phyloP scores from a whole-genome alignment of 148 eudicot species.

The Oxyria digyna region DNA sequence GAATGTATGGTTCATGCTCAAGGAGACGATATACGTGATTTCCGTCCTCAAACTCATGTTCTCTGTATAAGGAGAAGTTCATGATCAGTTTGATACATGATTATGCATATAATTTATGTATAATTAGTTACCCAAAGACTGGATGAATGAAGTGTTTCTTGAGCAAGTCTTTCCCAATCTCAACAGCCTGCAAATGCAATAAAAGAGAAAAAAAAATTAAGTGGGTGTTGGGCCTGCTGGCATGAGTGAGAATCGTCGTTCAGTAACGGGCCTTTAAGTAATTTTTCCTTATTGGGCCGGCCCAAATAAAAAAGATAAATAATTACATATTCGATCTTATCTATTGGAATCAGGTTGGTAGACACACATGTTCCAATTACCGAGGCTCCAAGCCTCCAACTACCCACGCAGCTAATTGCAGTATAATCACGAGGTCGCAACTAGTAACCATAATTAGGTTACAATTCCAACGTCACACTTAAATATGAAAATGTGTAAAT shows the following conservation, averaged over 20 bases:
- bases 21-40: slow-evolving; percentile 61
- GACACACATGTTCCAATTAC: background rate
- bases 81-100: background rate
- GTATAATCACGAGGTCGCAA: background rate
- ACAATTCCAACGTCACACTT: background rate
- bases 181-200: slow-evolving; percentile 80
- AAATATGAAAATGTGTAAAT: too few relatives aligned
- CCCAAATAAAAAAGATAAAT: background rate
- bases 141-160: slow-evolving; percentile 80
- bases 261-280: background rate
- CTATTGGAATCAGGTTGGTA: background rate
- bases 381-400: background rate
- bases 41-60: slow-evolving; percentile 64
- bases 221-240: too few relatives aligned
- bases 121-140: slow-evolving; percentile 48
- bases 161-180: slow-evolving; percentile 59
- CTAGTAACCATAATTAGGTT: background rate
- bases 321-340: too few relatives aligned
- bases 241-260: background rate
- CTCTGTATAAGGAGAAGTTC: slow-evolving; percentile 23
- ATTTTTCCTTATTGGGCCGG: background rate
- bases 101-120: background rate
- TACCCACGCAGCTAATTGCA: too few relatives aligned
- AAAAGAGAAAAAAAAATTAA: too few relatives aligned
- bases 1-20: slow-evolving; percentile 78